These are phyloP conservation scores for Pichia sp. DNA, from an alignment of 1,139 yeast genomes.

Conservation along the genomic window DNA sequence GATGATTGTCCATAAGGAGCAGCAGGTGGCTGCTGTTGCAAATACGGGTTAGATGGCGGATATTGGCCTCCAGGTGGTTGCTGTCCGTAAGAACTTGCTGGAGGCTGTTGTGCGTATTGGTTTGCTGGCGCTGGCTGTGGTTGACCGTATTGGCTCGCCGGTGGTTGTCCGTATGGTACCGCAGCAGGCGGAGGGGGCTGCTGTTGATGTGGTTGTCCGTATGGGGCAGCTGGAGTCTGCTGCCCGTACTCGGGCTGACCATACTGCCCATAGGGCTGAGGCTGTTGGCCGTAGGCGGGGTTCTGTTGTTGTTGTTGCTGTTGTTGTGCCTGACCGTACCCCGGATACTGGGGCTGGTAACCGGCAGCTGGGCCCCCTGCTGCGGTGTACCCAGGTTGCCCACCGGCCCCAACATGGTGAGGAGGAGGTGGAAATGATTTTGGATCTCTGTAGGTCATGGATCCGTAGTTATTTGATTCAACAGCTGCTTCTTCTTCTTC, in stretches of 20 bases:
- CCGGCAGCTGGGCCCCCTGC: background rate
- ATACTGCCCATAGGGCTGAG: background rate
- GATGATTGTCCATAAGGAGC: too few relatives aligned
- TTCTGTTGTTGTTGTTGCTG: background rate
- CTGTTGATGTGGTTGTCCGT: slow-evolving; percentile 2
- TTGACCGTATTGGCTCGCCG: slow-evolving; percentile 5
- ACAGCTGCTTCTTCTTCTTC: slow-evolving; percentile 16
- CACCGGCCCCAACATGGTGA: slow-evolving; percentile 29
- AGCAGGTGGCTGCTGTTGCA: too few relatives aligned
- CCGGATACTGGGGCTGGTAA: slow-evolving; percentile 6
- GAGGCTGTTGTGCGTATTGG: too few relatives aligned
- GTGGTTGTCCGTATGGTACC: slow-evolving; percentile 8
- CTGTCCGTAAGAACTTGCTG: too few relatives aligned
- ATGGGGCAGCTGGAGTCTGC: background rate
- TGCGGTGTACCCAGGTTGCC: background rate
- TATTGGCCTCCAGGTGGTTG: too few relatives aligned
- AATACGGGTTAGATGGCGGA: too few relatives aligned
- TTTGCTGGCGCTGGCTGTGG: slow-evolving; percentile 1
- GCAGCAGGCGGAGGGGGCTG: slow-evolving; percentile 11
- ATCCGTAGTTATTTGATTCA: slow-evolving; percentile 17
- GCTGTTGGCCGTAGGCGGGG: slow-evolving; percentile 1
- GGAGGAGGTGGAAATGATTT: slow-evolving; percentile 40
- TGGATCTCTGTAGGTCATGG: slow-evolving; percentile 27
- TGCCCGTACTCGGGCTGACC: background rate
- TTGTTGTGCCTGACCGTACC: slow-evolving; percentile 1